A percentile compares a stretch with the other conserved stretches of the same genome.
Evolutionary conservation across 441 rosid species (phyloP).

Genomic region (Melianthus villosus): DNA sequence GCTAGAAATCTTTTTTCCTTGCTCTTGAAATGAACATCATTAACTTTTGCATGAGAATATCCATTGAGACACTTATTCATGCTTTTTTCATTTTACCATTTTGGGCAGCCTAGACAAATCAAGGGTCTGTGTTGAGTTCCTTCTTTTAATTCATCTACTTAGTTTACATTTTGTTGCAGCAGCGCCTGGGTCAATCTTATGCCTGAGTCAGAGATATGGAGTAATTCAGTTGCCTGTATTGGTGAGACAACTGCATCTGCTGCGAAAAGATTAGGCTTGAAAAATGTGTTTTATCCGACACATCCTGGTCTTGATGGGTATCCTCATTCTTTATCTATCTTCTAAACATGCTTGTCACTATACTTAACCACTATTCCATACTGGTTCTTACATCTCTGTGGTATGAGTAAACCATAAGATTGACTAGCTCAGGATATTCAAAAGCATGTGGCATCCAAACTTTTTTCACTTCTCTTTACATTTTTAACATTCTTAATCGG

Average conservation of each 20-base stretch:
- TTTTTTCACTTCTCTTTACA: too few species aligned
- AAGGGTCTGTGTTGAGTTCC: neutral
- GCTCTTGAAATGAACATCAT: too few species aligned
- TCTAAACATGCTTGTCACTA: neutral
- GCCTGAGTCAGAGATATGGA: conserved; percentile 37
- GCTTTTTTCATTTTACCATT: neutral
- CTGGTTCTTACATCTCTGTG: too few species aligned
- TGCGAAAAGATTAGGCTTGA: conserved; percentile 58
- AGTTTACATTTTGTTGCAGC: conserved; percentile 15
- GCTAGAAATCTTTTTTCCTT: too few species aligned
- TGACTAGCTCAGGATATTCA: too few species aligned
- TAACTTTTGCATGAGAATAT: too few species aligned
- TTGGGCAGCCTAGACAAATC: neutral
- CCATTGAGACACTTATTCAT: too few species aligned
- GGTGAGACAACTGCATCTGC: conserved; percentile 91
- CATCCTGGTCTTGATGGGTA: conserved; percentile 89
- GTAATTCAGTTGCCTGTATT: conserved; percentile 62
- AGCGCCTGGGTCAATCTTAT: conserved; percentile 71
- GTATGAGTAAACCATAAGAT: too few species aligned
- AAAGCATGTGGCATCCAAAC: too few species aligned
- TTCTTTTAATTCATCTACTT: conserved; percentile 3
- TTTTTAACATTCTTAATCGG: too few species aligned
- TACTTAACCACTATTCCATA: too few species aligned
- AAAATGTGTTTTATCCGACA: conserved; percentile 52
- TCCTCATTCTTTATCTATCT: conserved; percentile 2